Percentiles rank a stretch among this genome's conserved stretches.
These are phyloP conservation scores for Allantophomopsis cytisporea DNA, from an alignment of 2,329 filamentous ascomycete species.

Conservation along the genomic window DNA sequence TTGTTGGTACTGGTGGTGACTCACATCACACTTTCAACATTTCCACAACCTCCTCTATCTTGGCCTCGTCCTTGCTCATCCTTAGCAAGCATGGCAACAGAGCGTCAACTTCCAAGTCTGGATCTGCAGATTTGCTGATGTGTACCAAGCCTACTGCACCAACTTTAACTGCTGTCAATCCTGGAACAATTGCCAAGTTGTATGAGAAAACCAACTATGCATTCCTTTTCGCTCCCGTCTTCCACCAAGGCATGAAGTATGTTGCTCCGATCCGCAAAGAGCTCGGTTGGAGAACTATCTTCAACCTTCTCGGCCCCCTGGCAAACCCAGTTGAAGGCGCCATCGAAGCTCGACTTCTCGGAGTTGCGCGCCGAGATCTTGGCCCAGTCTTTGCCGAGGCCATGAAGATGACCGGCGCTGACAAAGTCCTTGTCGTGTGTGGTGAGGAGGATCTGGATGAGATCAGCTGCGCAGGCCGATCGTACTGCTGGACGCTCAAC, in stretches of 20 bases:
- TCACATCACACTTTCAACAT: constrained; percentile 98
- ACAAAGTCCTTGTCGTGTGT: constrained; percentile 82
- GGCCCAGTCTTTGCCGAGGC: constrained; percentile 84
- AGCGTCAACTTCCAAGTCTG: constrained; percentile 88
- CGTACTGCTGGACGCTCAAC: constrained; percentile 75
- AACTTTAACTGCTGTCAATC: constrained; percentile 59
- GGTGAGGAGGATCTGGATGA: constrained; percentile 93
- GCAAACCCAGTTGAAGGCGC: constrained; percentile 78
- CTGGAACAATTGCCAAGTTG: constrained; percentile 55
- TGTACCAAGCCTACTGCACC: constrained; percentile 61
- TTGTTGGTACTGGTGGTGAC: constrained; percentile 94
- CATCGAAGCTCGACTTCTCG: constrained; percentile 85
- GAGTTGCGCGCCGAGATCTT: constrained; percentile 77
- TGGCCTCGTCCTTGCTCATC: constrained; percentile 74
- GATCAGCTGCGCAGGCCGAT: constrained; percentile 78
- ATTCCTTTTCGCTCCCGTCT: constrained; percentile 91
- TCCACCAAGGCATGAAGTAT: constrained; percentile 89
- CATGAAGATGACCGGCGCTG: constrained; percentile 58
- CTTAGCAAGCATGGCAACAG: constrained; percentile 94
- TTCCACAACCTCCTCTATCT: constrained; percentile 84
- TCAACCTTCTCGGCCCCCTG: constrained; percentile 89
- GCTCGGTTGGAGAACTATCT: constrained; percentile 89
- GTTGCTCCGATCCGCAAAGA: constrained; percentile 77
- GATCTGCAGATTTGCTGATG: constrained; percentile 82
- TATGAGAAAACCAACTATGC: constrained; percentile 80